Evolutionary conservation across 371 early-diverging fungal genomes (phyloP), one percentile per base, ranked within the genome.

Genomic region (Saksenaea oblongispora): DNA sequence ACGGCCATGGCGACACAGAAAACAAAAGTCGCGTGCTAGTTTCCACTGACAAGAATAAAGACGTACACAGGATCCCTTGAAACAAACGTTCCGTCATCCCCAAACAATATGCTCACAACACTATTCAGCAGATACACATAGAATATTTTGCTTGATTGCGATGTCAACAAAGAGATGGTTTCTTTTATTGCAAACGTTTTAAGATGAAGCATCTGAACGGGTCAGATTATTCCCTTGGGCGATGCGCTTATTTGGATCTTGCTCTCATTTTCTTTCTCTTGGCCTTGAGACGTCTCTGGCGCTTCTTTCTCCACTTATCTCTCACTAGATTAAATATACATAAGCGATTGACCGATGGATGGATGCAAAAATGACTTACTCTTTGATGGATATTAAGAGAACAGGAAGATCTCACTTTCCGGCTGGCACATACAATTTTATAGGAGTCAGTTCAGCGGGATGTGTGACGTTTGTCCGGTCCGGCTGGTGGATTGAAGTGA

Each of bases 211-310:
- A 47, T 22, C 51, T 22, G 51, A 22, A 22, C 22, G 9, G 22
- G n/a, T 47, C 22, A 47, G 27, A 47, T 17, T 8, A 39, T 58
- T n/a, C 22, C 26, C 34, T 59, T 39, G 28, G 18, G 56, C 58
- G 44, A 55, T 37, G 42, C 51, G 70, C 51, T 67, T 74, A 74
- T 61, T 74, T 74, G 70, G 65, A 64, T 69, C 74, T 69, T 36
- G 70, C 70, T 67, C 70, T 67, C 74, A 74, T 74, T 66, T 74
- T 74, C 62, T 61, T 74, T 74, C 74, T 74, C 70, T 74, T 74
- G 66, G 67, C 65, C 65, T 74, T 74, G 64, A 74, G 74, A 63
- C 74, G 70, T 70, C 74, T 59, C 58, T 74, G 74, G 58, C 74
- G 66, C 59, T 74, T 74, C 70, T 74, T 74, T 55, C 63, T 70